These are phyloP conservation scores for Suhomyces guaymorum DNA, from an alignment of 1,139 yeast species.

Conservation along the genomic window DNA sequence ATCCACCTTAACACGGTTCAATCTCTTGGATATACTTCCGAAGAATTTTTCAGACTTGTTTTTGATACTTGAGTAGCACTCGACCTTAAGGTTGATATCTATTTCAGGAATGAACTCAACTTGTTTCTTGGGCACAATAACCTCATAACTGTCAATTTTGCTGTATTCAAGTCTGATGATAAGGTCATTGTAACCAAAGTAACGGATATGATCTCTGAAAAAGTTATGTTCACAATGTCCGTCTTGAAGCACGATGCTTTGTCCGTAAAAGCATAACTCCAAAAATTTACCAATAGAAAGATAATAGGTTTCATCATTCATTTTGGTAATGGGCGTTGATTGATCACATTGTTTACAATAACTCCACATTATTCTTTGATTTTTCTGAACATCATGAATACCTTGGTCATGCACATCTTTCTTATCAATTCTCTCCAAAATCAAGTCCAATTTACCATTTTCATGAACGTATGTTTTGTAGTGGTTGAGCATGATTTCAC, in stretches of 20 bases:
- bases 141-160: slow-evolving; percentile 70
- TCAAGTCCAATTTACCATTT: slow-evolving; percentile 74
- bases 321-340: slow-evolving; percentile 77
- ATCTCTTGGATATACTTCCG: slow-evolving; percentile 68
- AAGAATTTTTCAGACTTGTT: slow-evolving; percentile 63
- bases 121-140: slow-evolving; percentile 74
- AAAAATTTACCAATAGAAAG: slow-evolving; percentile 91
- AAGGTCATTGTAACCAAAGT: slow-evolving; percentile 79
- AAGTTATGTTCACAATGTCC: slow-evolving; percentile 69
- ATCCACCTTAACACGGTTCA: slow-evolving; percentile 80
- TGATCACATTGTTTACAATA: slow-evolving; percentile 78
- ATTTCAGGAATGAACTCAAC: slow-evolving; percentile 72
- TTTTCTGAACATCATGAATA: slow-evolving; percentile 38
- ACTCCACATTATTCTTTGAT: slow-evolving; percentile 83
- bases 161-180: slow-evolving; percentile 81
- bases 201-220: slow-evolving; percentile 76
- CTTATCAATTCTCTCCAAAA: slow-evolving; percentile 58
- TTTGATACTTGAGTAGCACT: slow-evolving; percentile 56
- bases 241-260: slow-evolving; percentile 49
- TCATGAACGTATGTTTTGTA: slow-evolving; percentile 90
- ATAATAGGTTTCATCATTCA: slow-evolving; percentile 88
- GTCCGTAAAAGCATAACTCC: slow-evolving; percentile 83
- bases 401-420: slow-evolving; percentile 19
- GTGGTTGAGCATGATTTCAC: slow-evolving; percentile 69
- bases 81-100: slow-evolving; percentile 69